phyloP scores from a whole-genome alignment of 2,329 filamentous ascomycete genomes.

The Elsinoe batatas region DNA sequence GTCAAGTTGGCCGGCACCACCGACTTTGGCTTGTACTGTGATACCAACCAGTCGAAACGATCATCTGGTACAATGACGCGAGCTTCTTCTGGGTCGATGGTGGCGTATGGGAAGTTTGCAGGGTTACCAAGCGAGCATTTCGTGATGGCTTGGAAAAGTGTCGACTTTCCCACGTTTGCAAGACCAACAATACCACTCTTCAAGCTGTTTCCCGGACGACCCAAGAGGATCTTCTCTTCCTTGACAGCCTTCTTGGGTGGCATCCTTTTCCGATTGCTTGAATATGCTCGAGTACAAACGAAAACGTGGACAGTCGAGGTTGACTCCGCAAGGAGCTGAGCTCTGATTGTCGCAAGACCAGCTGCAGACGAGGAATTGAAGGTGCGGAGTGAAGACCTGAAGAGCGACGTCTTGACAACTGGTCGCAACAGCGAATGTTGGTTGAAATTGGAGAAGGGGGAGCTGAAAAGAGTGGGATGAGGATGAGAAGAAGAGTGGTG shows the following conservation, averaged over 20 bases:
- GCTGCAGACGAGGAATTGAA: constrained; percentile 5
- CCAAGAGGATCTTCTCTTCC: constrained; percentile 93
- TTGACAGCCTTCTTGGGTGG: constrained; percentile 85
- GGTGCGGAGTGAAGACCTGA: neutral
- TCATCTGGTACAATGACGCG: constrained; percentile 95
- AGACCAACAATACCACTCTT: constrained; percentile 98
- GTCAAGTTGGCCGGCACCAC: constrained; percentile 94
- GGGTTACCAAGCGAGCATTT: constrained; percentile 96
- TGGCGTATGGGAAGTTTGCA: constrained; percentile 98
- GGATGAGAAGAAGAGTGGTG: neutral
- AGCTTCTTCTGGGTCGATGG: constrained; percentile 96
- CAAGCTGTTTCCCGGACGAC: constrained; percentile 91
- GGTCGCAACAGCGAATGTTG: neutral
- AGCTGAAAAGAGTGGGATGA: neutral
- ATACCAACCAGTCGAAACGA: constrained; percentile 87
- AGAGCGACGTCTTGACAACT: constrained; percentile 4
- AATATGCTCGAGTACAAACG: constrained; percentile 38
- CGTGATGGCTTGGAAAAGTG: constrained; percentile 98
- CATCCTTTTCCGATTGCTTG: constrained; percentile 64
- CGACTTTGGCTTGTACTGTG: constrained; percentile 98
- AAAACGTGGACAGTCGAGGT: neutral
- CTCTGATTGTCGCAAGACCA: neutral
- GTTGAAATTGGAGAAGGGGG: neutral
- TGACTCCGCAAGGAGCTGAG: neutral
- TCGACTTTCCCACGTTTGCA: constrained; percentile 98